Conservation (phyloP, 169 alveolate genomes). For the Hammondia hammondi region DNA sequence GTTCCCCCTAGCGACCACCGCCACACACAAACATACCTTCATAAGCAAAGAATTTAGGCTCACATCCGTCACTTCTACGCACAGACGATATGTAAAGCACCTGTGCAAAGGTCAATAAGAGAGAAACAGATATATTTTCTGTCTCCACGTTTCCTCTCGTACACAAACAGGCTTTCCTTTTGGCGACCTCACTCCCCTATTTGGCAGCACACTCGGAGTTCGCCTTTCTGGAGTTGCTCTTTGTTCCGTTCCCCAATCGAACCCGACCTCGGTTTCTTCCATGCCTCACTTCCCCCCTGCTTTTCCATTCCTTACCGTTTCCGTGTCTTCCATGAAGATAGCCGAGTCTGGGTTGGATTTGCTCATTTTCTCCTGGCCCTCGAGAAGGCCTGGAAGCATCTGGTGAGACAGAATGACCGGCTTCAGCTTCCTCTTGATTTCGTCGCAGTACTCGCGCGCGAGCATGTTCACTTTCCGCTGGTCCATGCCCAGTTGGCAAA, state of each 20-base stretch:
- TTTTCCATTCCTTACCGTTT: conserved; percentile 72
- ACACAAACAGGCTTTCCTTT: too few relatives aligned
- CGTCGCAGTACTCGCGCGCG: conserved; percentile 92
- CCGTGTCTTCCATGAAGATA: conserved; percentile 97
- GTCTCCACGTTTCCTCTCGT: too few relatives aligned
- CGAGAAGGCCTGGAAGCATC: conserved; percentile 92
- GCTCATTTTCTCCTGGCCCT: conserved; percentile 98
- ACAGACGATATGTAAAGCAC: too few relatives aligned
- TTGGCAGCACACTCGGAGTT: neutral
- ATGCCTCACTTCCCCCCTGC: neutral
- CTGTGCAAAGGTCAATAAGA: too few relatives aligned
- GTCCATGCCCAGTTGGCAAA: conserved; percentile 98
- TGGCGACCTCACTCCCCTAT: neutral
- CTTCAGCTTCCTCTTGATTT: conserved; percentile 77
- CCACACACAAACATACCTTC: too few relatives aligned
- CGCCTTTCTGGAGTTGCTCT: neutral
- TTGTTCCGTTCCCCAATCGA: neutral
- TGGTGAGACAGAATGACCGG: conserved; percentile 92
- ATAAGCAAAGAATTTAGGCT: too few relatives aligned
- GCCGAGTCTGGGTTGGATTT: conserved; percentile 95
- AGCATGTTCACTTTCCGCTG: conserved; percentile 99
- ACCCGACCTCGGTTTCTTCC: neutral
- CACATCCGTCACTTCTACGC: too few relatives aligned
- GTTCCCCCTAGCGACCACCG: too few relatives aligned
- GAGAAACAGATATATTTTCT: too few relatives aligned